Base-by-base conservation (phyloP, 768 basidiomycete species). In the Lactarius pseudohatsudake region DNA sequence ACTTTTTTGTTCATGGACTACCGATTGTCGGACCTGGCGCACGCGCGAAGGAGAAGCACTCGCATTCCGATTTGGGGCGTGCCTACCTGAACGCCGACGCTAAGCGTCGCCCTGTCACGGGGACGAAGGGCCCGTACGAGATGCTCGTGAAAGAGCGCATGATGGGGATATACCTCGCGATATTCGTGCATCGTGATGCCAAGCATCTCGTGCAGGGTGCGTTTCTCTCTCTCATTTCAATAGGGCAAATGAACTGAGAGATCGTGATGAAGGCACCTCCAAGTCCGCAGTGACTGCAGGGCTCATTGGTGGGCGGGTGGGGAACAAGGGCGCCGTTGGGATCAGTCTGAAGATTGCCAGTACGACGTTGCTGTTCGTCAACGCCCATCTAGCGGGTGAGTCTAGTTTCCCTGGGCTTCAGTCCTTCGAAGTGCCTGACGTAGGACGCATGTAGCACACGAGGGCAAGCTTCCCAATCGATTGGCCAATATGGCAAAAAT, bases 281-380 rank as follows among this genome's bases (percentile, higher is more conserved):
- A 91, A 88, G 70, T 89, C 90, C 16, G 86, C 87, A 22, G 96
- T 98, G 1, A 90, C 94, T 1, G 85, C 96, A 18, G 96, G 96
- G 4, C 79, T 97, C 28, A 92, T 96, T 32, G 93, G 93, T 3
- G 96, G 96, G 0, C 79, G 96, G 57, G 82, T 97, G 2, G 96
- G 96, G 6, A 98, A 98, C 74, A 98, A 98, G 74, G 86, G 96
- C 1, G 92, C 90, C 18, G 92, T 96, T 30, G 95, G 92, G n/a
- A 89, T 97, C 68, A 91, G 90, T 66, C 76, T 96, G 54, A 89
- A 94, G 70, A 79, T 98, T 22, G 87, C 85, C 57, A 89, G 88
- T n/a, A 88, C 85, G 28, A 90, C 92, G 0, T 81, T 97, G 55
- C 80, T 98, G 15, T 96, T 98, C 75, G 77, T 97, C 72, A 97